Percentiles rank a stretch among this genome's conserved stretches.
phyloP scores from a whole-genome alignment of 106 monocot species.

The Allium fistulosum region DNA sequence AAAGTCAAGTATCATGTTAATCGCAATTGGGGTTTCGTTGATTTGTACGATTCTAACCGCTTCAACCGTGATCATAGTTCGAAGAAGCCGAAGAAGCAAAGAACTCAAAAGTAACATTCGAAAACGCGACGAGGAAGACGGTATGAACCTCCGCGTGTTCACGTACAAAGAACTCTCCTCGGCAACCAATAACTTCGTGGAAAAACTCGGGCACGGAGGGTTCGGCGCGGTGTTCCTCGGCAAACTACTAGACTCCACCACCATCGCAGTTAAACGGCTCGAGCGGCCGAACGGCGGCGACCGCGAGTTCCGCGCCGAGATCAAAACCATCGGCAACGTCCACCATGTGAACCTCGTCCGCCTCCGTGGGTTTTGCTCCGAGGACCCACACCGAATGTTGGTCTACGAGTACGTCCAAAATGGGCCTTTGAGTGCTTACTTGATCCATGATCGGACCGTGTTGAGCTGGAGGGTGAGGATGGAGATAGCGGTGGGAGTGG shows the following conservation, averaged over 20 bases:
- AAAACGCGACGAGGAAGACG: constrained; percentile 7
- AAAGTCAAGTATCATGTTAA: constrained; percentile 3
- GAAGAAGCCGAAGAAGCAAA: neutral
- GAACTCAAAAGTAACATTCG: neutral
- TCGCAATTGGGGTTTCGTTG: constrained; percentile 3
- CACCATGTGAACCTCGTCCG: constrained; percentile 64
- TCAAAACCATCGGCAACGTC: constrained; percentile 49
- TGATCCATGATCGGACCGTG: constrained; percentile 7
- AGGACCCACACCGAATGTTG: constrained; percentile 41
- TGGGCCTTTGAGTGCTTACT: constrained; percentile 42
- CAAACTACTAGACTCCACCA: constrained; percentile 19
- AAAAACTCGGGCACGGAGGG: constrained; percentile 48
- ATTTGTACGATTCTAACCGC: neutral
- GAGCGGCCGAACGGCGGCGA: constrained; percentile 45
- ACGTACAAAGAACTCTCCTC: constrained; percentile 40
- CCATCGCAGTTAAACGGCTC: constrained; percentile 53
- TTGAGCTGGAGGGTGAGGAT: constrained; percentile 33
- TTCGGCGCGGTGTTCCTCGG: constrained; percentile 58
- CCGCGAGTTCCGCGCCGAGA: constrained; percentile 52
- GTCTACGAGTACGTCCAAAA: constrained; percentile 57
- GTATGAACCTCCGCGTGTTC: constrained; percentile 26
- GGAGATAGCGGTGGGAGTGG: constrained; percentile 34
- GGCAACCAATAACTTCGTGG: constrained; percentile 40
- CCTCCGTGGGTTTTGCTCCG: constrained; percentile 56
- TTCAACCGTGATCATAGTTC: neutral